Evolutionary conservation across 2,329 filamentous ascomycete species (phyloP).

Genomic region (Paraconiothyrium sp.): DNA sequence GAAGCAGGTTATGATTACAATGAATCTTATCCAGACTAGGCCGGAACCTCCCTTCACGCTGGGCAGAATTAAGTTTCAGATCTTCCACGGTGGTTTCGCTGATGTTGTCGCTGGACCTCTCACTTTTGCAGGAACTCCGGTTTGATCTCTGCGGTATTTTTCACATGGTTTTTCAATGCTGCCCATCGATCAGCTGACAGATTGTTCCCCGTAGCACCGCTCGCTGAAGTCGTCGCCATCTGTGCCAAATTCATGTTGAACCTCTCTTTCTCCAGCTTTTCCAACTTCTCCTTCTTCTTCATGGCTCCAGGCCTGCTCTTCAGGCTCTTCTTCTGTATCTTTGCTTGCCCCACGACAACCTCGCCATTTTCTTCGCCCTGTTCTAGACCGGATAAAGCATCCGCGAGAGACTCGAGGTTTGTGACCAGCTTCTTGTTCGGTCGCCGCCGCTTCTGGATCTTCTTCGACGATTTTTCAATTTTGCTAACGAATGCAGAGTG

Average conservation of each 20-base stretch:
- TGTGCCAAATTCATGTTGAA: conserved; percentile 86
- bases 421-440: conserved; percentile 81
- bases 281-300: conserved; percentile 83
- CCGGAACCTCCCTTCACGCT: background rate
- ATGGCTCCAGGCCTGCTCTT: conserved; percentile 79
- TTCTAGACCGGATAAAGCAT: conserved; percentile 76
- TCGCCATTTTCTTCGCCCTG: conserved; percentile 41
- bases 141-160: conserved; percentile 88
- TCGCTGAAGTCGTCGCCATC: conserved; percentile 59
- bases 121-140: conserved; percentile 68
- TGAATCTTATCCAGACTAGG: background rate
- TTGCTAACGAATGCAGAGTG: conserved; percentile 81
- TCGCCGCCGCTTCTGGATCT: conserved; percentile 70
- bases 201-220: conserved; percentile 15
- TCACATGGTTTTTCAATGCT: conserved; percentile 83
- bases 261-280: conserved; percentile 81
- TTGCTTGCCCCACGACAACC: conserved; percentile 61
- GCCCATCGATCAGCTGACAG: conserved; percentile 69
- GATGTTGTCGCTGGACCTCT: background rate
- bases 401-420: conserved; percentile 77
- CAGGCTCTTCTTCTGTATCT: conserved; percentile 77
- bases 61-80: background rate
- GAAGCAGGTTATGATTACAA: background rate
- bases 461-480: conserved; percentile 70
- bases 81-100: background rate